Evolutionary conservation across 345 rosid genomes (phyloP).

Genomic region (Laguncularia racemosa): DNA sequence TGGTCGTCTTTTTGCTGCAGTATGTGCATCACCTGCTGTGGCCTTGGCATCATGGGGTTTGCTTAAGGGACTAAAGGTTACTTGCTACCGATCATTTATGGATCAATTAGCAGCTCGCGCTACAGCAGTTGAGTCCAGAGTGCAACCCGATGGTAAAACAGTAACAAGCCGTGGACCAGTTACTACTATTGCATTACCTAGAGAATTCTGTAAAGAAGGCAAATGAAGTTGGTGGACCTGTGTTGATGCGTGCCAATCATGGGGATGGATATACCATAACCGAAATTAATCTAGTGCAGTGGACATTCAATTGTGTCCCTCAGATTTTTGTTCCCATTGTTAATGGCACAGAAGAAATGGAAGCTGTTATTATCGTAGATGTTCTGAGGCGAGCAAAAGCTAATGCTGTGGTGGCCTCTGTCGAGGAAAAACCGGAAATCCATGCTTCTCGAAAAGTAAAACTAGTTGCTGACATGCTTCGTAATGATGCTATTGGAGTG

Average conservation of each 20-base stretch:
- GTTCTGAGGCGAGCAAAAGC: constrained; percentile 79
- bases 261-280: constrained; percentile 61
- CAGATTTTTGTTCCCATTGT: constrained; percentile 92
- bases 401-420: constrained; percentile 79
- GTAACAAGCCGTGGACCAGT: constrained; percentile 90
- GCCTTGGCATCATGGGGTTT: constrained; percentile 83
- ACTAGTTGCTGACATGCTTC: constrained; percentile 75
- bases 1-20: constrained; percentile 72
- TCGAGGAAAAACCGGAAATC: constrained; percentile 67
- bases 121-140: constrained; percentile 72
- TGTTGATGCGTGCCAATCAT: constrained; percentile 76
- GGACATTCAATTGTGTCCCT: constrained; percentile 54
- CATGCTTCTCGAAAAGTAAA: constrained; percentile 79
- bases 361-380: constrained; percentile 74
- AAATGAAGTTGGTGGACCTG: constrained; percentile 53
- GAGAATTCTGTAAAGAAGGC: constrained; percentile 75
- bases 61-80: constrained; percentile 77
- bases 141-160: constrained; percentile 62
- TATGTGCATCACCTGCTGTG: constrained; percentile 88
- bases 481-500: constrained; percentile 88
- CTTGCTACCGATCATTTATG: constrained; percentile 81
- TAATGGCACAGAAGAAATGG: constrained; percentile 92
- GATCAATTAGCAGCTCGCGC: constrained; percentile 63
- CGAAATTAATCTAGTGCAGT: constrained; percentile 60
- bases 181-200: constrained; percentile 65